Conservation (phyloP, 441 rosid genomes). For the Brassica hybrid region DNA sequence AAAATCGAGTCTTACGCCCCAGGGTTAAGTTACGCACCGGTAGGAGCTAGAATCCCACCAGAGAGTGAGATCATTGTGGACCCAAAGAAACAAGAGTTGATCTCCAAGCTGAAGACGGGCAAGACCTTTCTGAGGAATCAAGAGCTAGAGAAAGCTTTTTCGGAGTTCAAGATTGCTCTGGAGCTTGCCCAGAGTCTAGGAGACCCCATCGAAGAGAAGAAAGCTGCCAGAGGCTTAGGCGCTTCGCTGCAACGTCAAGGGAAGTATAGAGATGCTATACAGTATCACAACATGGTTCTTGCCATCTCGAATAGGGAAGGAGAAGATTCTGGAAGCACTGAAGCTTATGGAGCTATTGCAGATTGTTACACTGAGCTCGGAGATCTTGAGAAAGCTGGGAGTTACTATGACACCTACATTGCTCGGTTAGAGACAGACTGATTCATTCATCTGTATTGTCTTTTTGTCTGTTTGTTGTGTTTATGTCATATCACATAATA, state of each 20-base stretch:
- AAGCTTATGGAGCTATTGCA: slow-evolving; percentile 97
- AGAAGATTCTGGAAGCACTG: slow-evolving; percentile 85
- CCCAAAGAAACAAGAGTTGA: slow-evolving; percentile 80
- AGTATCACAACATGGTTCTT: slow-evolving; percentile 82
- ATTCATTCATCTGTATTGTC: slow-evolving; percentile 40
- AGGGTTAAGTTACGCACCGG: slow-evolving; percentile 89
- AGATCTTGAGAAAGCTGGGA: slow-evolving; percentile 87
- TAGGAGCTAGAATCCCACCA: slow-evolving; percentile 69
- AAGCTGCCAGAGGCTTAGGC: slow-evolving; percentile 97
- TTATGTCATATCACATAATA: slow-evolving; percentile 23
- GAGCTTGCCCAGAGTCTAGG: slow-evolving; percentile 76
- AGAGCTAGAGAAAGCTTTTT: slow-evolving; percentile 78
- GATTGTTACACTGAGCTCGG: slow-evolving; percentile 95
- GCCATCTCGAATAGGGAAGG: slow-evolving; percentile 71
- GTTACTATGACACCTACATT: slow-evolving; percentile 82
- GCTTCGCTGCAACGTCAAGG: slow-evolving; percentile 95
- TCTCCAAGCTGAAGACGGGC: slow-evolving; percentile 70
- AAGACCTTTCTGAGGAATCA: slow-evolving; percentile 89
- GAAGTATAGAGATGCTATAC: slow-evolving; percentile 76
- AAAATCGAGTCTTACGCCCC: slow-evolving; percentile 98
- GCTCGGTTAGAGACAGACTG: slow-evolving; percentile 79
- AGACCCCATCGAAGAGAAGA: slow-evolving; percentile 89
- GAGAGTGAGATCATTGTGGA: slow-evolving; percentile 84
- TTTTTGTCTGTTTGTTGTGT: slow-evolving; percentile 21
- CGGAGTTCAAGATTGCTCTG: slow-evolving; percentile 78